Evolutionary conservation across 2,329 filamentous ascomycete genomes (phyloP).

Genomic region (Penicillium nordicum): DNA sequence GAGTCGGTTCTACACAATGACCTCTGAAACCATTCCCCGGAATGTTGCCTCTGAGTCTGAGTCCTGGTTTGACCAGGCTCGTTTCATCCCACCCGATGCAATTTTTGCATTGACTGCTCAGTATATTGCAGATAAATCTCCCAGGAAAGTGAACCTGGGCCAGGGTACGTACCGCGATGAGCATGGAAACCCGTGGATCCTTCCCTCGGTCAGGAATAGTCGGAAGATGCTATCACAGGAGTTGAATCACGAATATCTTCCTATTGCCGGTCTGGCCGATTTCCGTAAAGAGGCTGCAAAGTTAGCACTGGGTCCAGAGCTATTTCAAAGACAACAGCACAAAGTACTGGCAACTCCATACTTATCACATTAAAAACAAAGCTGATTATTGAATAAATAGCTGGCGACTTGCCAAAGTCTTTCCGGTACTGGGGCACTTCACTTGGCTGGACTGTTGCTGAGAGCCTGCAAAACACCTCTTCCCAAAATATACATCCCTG

Average conservation of each 20-base stretch:
- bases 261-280: constrained; percentile 76
- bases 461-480: constrained; percentile 10
- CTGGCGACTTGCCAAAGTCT: constrained; percentile 74
- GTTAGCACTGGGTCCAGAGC: constrained; percentile 66
- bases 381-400: constrained; percentile 19
- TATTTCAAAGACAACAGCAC: constrained; percentile 4
- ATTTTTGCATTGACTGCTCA: constrained; percentile 24
- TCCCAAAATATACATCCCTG: constrained; percentile 71
- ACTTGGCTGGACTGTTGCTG: constrained; percentile 24
- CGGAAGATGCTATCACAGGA: constrained; percentile 50
- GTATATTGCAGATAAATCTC: constrained; percentile 16
- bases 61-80: constrained; percentile 9
- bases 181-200: constrained; percentile 33
- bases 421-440: constrained; percentile 65
- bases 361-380: not conserved
- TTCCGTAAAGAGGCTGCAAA: constrained; percentile 84
- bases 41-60: not conserved
- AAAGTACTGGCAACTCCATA: constrained; percentile 12
- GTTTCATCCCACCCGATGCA: constrained; percentile 17
- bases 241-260: constrained; percentile 94
- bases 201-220: constrained; percentile 29
- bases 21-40: not conserved
- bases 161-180: constrained; percentile 37
- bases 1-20: not conserved
- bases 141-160: constrained; percentile 35